phyloP scores from a whole-genome alignment of 208 protist genomes.

The Leishmania amazonensis region DNA sequence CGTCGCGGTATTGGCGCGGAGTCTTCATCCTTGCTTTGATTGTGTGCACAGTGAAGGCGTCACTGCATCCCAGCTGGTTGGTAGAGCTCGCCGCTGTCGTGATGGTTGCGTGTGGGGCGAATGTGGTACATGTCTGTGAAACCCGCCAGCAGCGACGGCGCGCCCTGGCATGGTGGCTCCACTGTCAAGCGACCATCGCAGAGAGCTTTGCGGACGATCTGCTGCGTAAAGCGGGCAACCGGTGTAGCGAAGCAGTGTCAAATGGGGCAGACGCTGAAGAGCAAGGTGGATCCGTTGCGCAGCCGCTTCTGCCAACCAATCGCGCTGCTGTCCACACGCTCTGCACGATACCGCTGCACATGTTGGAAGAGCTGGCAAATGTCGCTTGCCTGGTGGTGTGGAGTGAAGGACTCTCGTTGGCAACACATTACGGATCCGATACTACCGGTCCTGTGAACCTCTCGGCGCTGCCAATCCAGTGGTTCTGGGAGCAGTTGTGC shows the following conservation, averaged over 20 bases:
- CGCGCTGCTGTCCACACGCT: not conserved
- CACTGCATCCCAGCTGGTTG: not conserved
- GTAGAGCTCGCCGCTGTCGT: not conserved
- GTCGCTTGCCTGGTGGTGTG: slow-evolving; percentile 12
- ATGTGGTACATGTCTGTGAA: not conserved
- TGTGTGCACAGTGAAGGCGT: not conserved
- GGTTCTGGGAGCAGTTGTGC: slow-evolving; percentile 27
- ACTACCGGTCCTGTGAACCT: not conserved
- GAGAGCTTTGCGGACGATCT: slow-evolving; percentile 17
- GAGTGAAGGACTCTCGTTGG: not conserved
- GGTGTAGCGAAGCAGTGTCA: not conserved
- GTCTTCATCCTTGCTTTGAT: not conserved
- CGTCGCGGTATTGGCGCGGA: not conserved
- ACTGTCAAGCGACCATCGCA: slow-evolving; percentile 6
- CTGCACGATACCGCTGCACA: slow-evolving; percentile 7
- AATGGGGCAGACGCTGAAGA: not conserved
- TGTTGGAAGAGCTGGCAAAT: slow-evolving; percentile 20
- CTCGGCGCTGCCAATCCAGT: slow-evolving; percentile 1
- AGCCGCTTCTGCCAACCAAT: not conserved
- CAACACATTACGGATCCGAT: not conserved
- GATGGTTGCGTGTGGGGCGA: not conserved
- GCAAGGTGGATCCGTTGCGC: not conserved
- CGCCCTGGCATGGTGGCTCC: not conserved
- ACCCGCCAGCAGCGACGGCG: slow-evolving; percentile 11
- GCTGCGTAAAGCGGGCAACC: not conserved